These are phyloP conservation scores for Globisporangium splendens DNA, from an alignment of 352 stramenopile genomes.

Conservation along the genomic window DNA sequence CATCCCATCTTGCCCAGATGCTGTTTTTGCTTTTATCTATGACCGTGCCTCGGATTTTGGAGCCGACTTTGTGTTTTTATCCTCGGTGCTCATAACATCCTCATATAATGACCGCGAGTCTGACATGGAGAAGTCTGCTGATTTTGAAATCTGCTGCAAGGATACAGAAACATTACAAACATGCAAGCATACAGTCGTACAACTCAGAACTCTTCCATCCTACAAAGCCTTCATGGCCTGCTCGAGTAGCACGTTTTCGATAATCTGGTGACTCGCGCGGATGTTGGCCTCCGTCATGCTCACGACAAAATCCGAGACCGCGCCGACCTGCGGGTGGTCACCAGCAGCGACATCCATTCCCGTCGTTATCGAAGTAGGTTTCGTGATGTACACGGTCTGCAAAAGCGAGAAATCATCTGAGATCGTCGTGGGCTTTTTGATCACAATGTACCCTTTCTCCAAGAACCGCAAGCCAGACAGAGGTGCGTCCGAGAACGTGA, in stretches of 20 bases:
- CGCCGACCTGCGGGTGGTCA: conserved; percentile 25
- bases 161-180: too few species aligned
- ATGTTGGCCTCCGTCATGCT: conserved; percentile 27
- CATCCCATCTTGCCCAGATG: too few species aligned
- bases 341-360: background rate
- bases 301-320: conserved; percentile 43
- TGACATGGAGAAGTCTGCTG: too few species aligned
- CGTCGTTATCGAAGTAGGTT: conserved; percentile 18
- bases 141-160: too few species aligned
- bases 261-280: conserved; percentile 35
- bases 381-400: conserved; percentile 31
- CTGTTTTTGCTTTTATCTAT: too few species aligned
- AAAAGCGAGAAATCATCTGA: conserved; percentile 16
- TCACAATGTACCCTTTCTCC: conserved; percentile 31
- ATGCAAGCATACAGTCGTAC: too few species aligned
- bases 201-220: too few species aligned
- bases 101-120: too few species aligned
- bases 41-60: too few species aligned
- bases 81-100: too few species aligned
- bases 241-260: conserved; percentile 48
- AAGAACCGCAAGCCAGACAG: conserved; percentile 22
- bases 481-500: conserved; percentile 26
- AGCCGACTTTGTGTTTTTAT: too few species aligned
- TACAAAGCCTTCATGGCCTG: conserved; percentile 12
- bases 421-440: conserved; percentile 21